Conservation (phyloP, 2,329 filamentous ascomycete species). For the Sporothrix schenckii region DNA sequence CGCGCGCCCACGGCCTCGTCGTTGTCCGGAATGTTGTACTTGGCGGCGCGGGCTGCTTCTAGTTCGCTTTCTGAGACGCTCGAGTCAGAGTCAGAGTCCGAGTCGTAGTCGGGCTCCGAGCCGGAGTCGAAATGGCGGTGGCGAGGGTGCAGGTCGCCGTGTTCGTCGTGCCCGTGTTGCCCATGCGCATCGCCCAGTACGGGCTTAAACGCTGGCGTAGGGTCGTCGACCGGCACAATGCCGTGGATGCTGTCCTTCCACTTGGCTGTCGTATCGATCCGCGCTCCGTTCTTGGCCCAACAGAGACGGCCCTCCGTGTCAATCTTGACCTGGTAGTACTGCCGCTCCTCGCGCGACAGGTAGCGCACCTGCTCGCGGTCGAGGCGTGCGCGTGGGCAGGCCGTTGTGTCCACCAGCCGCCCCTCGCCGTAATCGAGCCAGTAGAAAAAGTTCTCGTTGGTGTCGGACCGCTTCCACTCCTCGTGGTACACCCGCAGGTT, state of each 20-base stretch:
- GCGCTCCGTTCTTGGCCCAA: conserved; percentile 80
- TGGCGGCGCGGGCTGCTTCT: conserved; percentile 64
- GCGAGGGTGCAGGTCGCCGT: conserved; percentile 4
- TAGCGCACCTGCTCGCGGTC: conserved; percentile 83
- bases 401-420: conserved; percentile 66
- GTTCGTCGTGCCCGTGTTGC: not conserved
- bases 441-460: conserved; percentile 88
- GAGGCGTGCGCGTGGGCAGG: conserved; percentile 72
- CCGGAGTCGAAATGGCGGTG: conserved; percentile 30
- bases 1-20: not conserved
- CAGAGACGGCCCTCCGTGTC: conserved; percentile 74
- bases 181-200: not conserved
- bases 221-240: conserved; percentile 65
- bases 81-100: conserved; percentile 36
- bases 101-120: conserved; percentile 37
- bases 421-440: conserved; percentile 88
- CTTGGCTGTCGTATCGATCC: conserved; percentile 73
- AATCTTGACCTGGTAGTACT: conserved; percentile 77
- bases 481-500: conserved; percentile 81
- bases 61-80: conserved; percentile 45
- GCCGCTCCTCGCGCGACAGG: conserved; percentile 76
- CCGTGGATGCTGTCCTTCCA: conserved; percentile 81
- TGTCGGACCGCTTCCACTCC: conserved; percentile 77
- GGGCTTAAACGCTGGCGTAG: conserved; percentile 56
- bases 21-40: conserved; percentile 61